These are phyloP conservation scores for Vishniacozyma victoriae DNA, from an alignment of 768 basidiomycete species.

Conservation along the genomic window DNA sequence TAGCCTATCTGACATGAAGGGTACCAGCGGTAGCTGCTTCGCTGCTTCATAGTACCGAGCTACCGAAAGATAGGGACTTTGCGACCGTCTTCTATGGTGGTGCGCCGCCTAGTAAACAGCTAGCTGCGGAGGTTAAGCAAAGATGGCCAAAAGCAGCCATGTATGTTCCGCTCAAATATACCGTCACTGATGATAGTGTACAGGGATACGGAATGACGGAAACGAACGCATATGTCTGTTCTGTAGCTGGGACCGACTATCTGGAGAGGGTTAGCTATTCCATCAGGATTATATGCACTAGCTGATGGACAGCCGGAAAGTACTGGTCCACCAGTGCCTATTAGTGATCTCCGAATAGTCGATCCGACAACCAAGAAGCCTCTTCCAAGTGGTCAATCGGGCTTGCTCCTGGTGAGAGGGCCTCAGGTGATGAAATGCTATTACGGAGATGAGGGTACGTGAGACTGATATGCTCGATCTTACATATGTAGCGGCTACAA, in stretches of 20 bases:
- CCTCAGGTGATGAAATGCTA: slow-evolving; percentile 44
- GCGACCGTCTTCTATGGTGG: slow-evolving; percentile 42
- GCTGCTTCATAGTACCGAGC: slow-evolving; percentile 21
- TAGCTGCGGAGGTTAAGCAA: slow-evolving; percentile 29
- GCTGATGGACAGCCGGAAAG: slow-evolving; percentile 31
- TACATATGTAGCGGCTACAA: slow-evolving; percentile 19
- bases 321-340: slow-evolving; percentile 39
- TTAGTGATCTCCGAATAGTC: slow-evolving; percentile 31
- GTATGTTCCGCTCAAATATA: slow-evolving; percentile 14
- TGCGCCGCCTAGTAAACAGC: slow-evolving; percentile 32
- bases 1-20: neutral
- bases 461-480: neutral
- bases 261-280: slow-evolving; percentile 20
- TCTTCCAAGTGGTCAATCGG: slow-evolving; percentile 19
- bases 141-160: slow-evolving; percentile 37
- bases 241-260: slow-evolving; percentile 35
- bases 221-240: slow-evolving; percentile 43
- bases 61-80: slow-evolving; percentile 17
- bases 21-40: slow-evolving; percentile 36
- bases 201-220: slow-evolving; percentile 42
- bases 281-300: neutral
- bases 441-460: slow-evolving; percentile 25
- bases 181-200: slow-evolving; percentile 13
- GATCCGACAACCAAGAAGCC: slow-evolving; percentile 20
- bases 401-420: slow-evolving; percentile 32